A percentile compares a stretch with the other conserved stretches of the same genome.
phyloP scores from a whole-genome alignment of 805 yeast genomes.

The Scheffersomyces spartinae region DNA sequence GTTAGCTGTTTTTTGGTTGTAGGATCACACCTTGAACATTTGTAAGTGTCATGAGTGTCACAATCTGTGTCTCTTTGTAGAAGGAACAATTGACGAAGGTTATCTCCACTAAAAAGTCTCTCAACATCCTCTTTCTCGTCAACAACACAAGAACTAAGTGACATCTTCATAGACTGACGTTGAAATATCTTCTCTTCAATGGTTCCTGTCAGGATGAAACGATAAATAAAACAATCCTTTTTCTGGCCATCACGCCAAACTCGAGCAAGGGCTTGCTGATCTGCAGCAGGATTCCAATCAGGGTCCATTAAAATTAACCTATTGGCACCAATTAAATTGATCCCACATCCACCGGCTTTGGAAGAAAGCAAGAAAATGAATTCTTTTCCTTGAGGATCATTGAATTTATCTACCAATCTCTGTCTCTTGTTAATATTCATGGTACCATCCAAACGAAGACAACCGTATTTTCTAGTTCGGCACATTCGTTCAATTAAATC shows the following conservation, averaged over 20 bases:
- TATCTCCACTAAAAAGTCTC: constrained; percentile 76
- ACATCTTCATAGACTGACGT: constrained; percentile 88
- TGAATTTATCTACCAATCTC: constrained; percentile 80
- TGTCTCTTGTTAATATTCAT: constrained; percentile 88
- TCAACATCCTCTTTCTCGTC: constrained; percentile 96
- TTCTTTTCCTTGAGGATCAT: constrained; percentile 80
- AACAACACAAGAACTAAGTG: constrained; percentile 89
- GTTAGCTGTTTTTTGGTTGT: constrained; percentile 35
- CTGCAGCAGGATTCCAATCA: constrained; percentile 98
- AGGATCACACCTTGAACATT: constrained; percentile 67
- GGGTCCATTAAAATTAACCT: constrained; percentile 77
- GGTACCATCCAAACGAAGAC: constrained; percentile 81
- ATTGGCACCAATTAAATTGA: constrained; percentile 93
- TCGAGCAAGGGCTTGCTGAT: constrained; percentile 94
- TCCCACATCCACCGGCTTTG: constrained; percentile 99
- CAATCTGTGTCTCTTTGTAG: constrained; percentile 58
- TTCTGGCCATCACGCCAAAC: constrained; percentile 99
- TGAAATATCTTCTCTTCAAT: constrained; percentile 95
- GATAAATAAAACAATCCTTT: constrained; percentile 89
- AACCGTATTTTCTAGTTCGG: constrained; percentile 61
- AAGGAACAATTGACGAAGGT: constrained; percentile 62
- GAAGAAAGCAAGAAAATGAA: constrained; percentile 84
- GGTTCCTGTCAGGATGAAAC: constrained; percentile 90
- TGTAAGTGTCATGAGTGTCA: constrained; percentile 88
- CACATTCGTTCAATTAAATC: constrained; percentile 87